Conservation (phyloP, 2,329 filamentous ascomycete species). For the Aspergillus sp. region DNA sequence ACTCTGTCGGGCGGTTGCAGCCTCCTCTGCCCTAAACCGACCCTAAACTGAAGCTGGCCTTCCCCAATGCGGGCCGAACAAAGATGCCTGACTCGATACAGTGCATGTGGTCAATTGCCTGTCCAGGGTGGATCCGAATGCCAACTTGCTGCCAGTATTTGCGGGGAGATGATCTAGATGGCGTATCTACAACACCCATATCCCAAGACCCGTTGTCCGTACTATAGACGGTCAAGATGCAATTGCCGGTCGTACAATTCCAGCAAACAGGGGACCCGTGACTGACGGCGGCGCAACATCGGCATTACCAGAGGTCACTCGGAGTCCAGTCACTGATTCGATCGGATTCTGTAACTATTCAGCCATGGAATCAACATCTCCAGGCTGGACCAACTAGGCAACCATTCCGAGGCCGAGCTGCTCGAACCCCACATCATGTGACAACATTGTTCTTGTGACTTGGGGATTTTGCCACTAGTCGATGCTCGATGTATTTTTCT, state of each 20-base stretch:
- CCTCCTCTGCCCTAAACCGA: not conserved
- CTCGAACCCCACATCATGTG: conserved; percentile 23
- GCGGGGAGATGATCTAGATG: too few relatives aligned
- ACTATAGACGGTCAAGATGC: not conserved
- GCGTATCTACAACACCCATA: too few relatives aligned
- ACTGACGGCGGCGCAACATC: not conserved
- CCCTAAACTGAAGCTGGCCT: not conserved
- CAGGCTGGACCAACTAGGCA: not conserved
- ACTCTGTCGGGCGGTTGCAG: not conserved
- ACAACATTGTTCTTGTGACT: conserved; percentile 23
- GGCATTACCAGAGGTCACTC: not conserved
- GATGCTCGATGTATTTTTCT: not conserved
- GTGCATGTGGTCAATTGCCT: not conserved
- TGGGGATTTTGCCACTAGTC: conserved; percentile 9
- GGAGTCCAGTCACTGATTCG: too few relatives aligned
- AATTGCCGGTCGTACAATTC: not conserved
- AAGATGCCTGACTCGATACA: not conserved
- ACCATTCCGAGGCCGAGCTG: not conserved
- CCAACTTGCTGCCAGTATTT: not conserved
- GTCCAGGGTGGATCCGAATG: not conserved
- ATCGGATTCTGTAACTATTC: too few relatives aligned
- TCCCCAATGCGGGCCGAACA: not conserved
- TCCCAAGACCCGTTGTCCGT: too few relatives aligned
- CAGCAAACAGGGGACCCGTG: not conserved
- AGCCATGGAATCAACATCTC: too few relatives aligned